Percentiles rank a stretch among this genome's conserved stretches.
Conservation (phyloP, 192 early-diverging fungal genomes). For the Lobosporangium transversale region DNA sequence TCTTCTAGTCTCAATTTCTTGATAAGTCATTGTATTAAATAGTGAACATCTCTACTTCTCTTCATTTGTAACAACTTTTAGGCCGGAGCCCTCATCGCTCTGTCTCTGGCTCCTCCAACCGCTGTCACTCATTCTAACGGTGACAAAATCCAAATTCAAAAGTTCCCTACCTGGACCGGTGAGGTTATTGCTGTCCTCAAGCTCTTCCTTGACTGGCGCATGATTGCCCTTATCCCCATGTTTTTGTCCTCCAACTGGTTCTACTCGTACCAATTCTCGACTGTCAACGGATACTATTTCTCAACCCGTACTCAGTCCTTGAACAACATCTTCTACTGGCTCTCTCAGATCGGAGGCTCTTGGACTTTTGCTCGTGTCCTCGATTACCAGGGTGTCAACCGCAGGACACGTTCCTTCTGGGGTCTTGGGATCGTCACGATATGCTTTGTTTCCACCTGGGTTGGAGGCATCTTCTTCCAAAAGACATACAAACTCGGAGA, state of each 20-base stretch:
- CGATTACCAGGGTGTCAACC: slow-evolving; percentile 64
- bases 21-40: not conserved
- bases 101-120: slow-evolving; percentile 64
- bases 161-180: slow-evolving; percentile 72
- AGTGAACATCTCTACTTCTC: no score
- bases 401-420: slow-evolving; percentile 70
- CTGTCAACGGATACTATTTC: slow-evolving; percentile 72
- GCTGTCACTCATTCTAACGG: slow-evolving; percentile 78
- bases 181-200: slow-evolving; percentile 63
- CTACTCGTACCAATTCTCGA: slow-evolving; percentile 75
- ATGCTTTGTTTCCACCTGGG: slow-evolving; percentile 70
- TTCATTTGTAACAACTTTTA: not conserved
- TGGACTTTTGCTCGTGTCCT: slow-evolving; percentile 72
- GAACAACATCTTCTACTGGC: slow-evolving; percentile 83
- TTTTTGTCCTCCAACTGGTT: slow-evolving; percentile 83
- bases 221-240: slow-evolving; percentile 74
- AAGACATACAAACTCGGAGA: slow-evolving; percentile 54
- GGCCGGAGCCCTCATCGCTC: slow-evolving; percentile 66
- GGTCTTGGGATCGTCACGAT: slow-evolving; percentile 60
- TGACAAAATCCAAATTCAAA: slow-evolving; percentile 69
- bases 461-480: slow-evolving; percentile 71
- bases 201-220: slow-evolving; percentile 72
- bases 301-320: slow-evolving; percentile 74
- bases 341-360: slow-evolving; percentile 77
- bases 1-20: not conserved